Base-by-base conservation (phyloP, 352 stramenopile species). In the Globisporangium heterothallicum region DNA sequence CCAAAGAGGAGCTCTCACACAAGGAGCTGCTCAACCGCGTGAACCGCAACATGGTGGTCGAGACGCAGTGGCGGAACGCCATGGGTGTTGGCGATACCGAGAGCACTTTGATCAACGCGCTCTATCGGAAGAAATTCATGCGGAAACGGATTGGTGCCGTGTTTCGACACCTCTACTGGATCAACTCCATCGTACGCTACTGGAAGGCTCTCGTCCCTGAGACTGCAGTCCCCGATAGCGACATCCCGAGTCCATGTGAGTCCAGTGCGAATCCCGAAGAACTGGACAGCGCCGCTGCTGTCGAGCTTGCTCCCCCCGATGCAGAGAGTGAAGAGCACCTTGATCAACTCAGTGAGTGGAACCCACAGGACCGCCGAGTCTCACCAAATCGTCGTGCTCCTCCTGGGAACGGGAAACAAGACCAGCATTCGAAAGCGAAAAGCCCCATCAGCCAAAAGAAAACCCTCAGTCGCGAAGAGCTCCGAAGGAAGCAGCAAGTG, bases 121-220 rank as follows among this genome's bases (percentile, higher is more conserved):
- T 87, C 5, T 87, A 87, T 25, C 68, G 73, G 9, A 80, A 74
- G 40, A 84, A 82, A 42, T 87, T 80, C 51, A 64, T 85, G 21
- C 71, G 71, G 22, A 57, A 57, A 24, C 64, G 69, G 2, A 49
- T 85, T 10, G 63, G 61, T 5, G 34, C 54, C 10, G 10, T 70
- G 10, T 72, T 87, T 8, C 64, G 56, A 2, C 56, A 69, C 0
- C 21, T 77, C 5, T 58, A 56, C 19, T 68, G 35, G 30, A 49
- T 71, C 25, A 42, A 64, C 13, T 67, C 60, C 1, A 57, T 80
- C 42, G 40, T 59, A 2, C 46, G 21, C 6, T 84, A 74, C 40
- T 87, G 71, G 73, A 42, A 54, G 16, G 24, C 44, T 1, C 38
- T 83, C 6, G 49, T 81, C 1, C 63, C 61, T 12, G 35, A 49